phyloP scores from a whole-genome alignment of 257 asterid genomes.

The Petrea volubilis region DNA sequence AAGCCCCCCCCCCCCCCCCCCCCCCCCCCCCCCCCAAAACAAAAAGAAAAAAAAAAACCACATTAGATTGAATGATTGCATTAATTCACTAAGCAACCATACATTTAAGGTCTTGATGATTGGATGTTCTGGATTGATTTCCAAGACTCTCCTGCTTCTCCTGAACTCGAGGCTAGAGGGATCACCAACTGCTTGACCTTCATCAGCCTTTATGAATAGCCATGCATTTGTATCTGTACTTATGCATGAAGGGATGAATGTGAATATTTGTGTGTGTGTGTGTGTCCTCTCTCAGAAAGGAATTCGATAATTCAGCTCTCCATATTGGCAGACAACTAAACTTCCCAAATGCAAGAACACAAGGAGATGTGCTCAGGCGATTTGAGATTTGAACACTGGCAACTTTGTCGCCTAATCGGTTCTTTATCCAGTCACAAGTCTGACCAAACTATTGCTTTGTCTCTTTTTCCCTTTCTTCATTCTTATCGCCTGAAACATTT shows the following conservation, averaged over 20 bases:
- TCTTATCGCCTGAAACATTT: constrained; percentile 66
- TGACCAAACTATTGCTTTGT: constrained; percentile 85
- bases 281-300: neutral
- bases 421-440: constrained; percentile 93
- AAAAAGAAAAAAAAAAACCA: neutral
- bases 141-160: constrained; percentile 93
- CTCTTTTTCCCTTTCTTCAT: constrained; percentile 83
- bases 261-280: too few species aligned
- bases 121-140: constrained; percentile 91
- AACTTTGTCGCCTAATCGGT: constrained; percentile 75
- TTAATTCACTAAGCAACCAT: constrained; percentile 17
- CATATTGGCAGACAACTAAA: constrained; percentile 99
- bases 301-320: constrained; percentile 58
- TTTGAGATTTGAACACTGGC: constrained; percentile 90
- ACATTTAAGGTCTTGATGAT: constrained; percentile 79
- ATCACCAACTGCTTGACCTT: constrained; percentile 88
- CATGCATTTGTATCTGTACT: constrained; percentile 3
- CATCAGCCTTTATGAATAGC: constrained; percentile 77
- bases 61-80: neutral
- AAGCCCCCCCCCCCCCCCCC: too few species aligned
- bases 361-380: constrained; percentile 90
- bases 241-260: neutral
- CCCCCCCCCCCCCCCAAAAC: too few species aligned
- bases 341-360: constrained; percentile 96
- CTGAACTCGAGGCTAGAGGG: constrained; percentile 72